Percentiles rank a stretch among this genome's conserved stretches.
phyloP scores from a whole-genome alignment of 768 basidiomycete species.

The Tricholoma hemisulphureum region DNA sequence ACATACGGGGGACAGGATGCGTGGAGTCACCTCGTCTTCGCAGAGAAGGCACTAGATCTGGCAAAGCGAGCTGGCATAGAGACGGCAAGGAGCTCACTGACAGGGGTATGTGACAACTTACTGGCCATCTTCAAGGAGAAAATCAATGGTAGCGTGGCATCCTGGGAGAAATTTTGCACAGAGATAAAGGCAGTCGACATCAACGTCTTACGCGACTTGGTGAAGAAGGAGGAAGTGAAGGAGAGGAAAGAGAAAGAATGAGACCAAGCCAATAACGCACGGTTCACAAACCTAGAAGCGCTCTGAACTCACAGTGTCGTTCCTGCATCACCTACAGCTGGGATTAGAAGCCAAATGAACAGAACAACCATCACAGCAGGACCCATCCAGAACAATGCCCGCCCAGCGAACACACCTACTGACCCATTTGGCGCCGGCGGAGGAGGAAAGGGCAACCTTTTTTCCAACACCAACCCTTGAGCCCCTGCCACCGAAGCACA shows the following conservation, averaged over 20 bases:
- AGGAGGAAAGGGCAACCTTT: background rate
- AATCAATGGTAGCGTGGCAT: background rate
- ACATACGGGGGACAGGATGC: background rate
- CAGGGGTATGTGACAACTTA: background rate
- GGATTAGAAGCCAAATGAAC: background rate
- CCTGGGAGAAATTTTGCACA: background rate
- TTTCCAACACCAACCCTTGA: background rate
- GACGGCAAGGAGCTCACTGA: background rate
- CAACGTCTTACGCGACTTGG: background rate
- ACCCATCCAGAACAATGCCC: background rate
- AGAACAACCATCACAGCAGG: background rate
- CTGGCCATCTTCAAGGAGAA: background rate
- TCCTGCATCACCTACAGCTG: background rate
- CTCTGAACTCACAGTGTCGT: background rate
- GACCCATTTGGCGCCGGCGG: background rate
- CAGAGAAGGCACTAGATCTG: background rate
- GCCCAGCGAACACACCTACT: background rate
- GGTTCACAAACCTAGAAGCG: background rate
- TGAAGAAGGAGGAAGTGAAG: too few relatives aligned
- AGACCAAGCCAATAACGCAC: background rate
- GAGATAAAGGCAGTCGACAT: background rate
- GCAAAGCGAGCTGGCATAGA: background rate
- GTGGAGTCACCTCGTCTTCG: background rate
- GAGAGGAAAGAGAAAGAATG: background rate
- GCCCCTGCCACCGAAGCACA: slow-evolving; percentile 1